Conservation (phyloP, 768 basidiomycete genomes). For the Calvatia gigantea region DNA sequence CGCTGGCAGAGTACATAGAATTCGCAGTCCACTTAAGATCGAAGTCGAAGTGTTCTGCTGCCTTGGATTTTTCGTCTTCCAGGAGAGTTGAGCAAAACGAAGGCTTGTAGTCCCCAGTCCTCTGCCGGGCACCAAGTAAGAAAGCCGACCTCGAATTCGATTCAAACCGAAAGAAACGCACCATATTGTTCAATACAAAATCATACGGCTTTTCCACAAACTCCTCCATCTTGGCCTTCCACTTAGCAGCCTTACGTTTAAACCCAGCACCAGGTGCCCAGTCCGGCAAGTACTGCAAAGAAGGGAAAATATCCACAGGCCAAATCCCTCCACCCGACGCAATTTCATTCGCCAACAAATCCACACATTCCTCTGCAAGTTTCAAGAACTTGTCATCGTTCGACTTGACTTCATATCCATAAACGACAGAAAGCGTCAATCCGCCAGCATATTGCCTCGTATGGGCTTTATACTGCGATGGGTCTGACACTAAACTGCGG, state of each 20-base stretch:
- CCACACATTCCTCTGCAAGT: slow-evolving; percentile 40
- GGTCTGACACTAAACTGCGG: slow-evolving; percentile 45
- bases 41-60: slow-evolving; percentile 47
- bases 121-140: slow-evolving; percentile 25
- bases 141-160: not conserved
- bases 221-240: slow-evolving; percentile 64
- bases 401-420: slow-evolving; percentile 49
- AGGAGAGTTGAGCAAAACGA: slow-evolving; percentile 53
- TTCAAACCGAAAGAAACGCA: slow-evolving; percentile 25
- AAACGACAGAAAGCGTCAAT: slow-evolving; percentile 54
- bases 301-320: slow-evolving; percentile 46
- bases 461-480: slow-evolving; percentile 31
- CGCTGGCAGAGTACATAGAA: slow-evolving; percentile 70
- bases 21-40: slow-evolving; percentile 83
- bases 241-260: slow-evolving; percentile 51
- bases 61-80: slow-evolving; percentile 38
- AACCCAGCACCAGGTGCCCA: slow-evolving; percentile 73
- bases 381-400: slow-evolving; percentile 35
- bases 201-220: slow-evolving; percentile 64
- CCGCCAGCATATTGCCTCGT: slow-evolving; percentile 55
- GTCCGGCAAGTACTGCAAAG: slow-evolving; percentile 52
- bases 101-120: slow-evolving; percentile 34
- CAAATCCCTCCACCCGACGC: slow-evolving; percentile 44
- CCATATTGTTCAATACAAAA: slow-evolving; percentile 54
- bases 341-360: slow-evolving; percentile 37